Conservation (phyloP, 139 green algal genomes). For the Monoraphidium neglectum region DNA sequence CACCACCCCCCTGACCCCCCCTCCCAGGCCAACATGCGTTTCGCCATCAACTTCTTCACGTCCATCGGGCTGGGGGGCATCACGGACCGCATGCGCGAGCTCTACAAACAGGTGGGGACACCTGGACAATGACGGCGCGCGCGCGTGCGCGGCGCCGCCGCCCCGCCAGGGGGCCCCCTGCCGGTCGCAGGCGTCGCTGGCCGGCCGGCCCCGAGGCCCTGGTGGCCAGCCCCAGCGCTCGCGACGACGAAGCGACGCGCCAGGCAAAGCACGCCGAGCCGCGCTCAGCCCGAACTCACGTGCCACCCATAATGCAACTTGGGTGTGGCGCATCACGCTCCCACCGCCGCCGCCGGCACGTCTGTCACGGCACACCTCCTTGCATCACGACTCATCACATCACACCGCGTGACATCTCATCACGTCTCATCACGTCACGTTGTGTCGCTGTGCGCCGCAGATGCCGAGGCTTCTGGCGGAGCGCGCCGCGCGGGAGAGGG, state of each 20-base stretch:
- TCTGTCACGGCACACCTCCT: neutral
- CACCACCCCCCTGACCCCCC: conserved; percentile 59
- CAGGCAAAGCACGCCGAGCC: neutral
- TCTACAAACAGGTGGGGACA: conserved; percentile 58
- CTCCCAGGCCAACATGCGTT: conserved; percentile 97
- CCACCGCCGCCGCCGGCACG: too few relatives aligned
- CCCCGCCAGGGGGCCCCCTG: neutral
- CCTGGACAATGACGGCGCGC: too few relatives aligned
- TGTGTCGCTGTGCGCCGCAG: conserved; percentile 6
- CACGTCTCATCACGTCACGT: neutral
- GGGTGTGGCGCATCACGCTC: too few relatives aligned
- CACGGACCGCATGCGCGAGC: conserved; percentile 90
- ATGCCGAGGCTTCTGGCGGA: conserved; percentile 31
- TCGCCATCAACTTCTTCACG: conserved; percentile 99
- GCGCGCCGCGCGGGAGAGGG: conserved; percentile 17
- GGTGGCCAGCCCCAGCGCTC: too few relatives aligned
- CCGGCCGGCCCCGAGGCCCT: neutral
- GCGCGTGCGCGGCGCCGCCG: conserved; percentile 31
- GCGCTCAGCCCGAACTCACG: neutral
- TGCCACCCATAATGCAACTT: neutral
- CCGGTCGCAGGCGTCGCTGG: neutral
- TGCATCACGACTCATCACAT: neutral
- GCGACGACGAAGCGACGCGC: neutral
- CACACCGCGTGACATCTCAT: neutral
- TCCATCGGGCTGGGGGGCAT: conserved; percentile 97